A percentile compares a stretch with the other conserved stretches of the same genome.
Evolutionary conservation across 495 filamentous ascomycete species (phyloP).

Genomic region (Lasiosphaeria miniovina): DNA sequence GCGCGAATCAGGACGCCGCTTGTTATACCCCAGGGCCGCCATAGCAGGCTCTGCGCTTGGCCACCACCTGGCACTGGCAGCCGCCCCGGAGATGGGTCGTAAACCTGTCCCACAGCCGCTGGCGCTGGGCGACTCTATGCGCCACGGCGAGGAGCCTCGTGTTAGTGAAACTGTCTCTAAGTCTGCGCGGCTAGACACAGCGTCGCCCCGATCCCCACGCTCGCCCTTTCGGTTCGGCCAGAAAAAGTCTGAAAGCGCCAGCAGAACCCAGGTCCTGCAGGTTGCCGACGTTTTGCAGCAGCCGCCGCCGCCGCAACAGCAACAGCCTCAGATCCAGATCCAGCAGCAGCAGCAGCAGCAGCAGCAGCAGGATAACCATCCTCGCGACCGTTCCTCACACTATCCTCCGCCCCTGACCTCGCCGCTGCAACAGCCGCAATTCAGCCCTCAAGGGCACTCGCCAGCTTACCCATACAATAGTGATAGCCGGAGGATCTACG

Average conservation of each 20-base stretch:
- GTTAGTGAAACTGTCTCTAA: conserved; percentile 37
- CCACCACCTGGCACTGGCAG: conserved; percentile 17
- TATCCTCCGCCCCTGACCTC: too few species aligned
- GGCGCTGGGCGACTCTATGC: conserved; percentile 39
- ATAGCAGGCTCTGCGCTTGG: conserved; percentile 23
- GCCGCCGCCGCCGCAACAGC: conserved; percentile 17
- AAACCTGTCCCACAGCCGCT: conserved; percentile 54
- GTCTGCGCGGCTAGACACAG: conserved; percentile 36
- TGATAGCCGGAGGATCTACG: too few species aligned
- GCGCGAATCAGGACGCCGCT: conserved; percentile 32
- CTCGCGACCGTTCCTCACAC: conserved; percentile 13
- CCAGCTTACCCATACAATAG: too few species aligned
- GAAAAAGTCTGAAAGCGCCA: conserved; percentile 30
- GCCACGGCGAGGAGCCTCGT: conserved; percentile 32
- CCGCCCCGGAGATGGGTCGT: conserved; percentile 46
- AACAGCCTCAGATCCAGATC: conserved; percentile 17
- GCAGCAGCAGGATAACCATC: conserved; percentile 26
- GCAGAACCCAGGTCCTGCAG: conserved; percentile 32
- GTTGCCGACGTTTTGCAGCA: conserved; percentile 38
- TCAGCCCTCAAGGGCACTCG: too few species aligned
- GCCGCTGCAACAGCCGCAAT: too few species aligned
- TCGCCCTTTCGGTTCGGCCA: conserved; percentile 49
- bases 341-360: not conserved
- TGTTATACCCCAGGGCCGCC: conserved; percentile 28
- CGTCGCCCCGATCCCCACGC: conserved; percentile 50